Evolutionary conservation across 2,329 filamentous ascomycete species (phyloP).

Genomic region (Fusarium sp.): DNA sequence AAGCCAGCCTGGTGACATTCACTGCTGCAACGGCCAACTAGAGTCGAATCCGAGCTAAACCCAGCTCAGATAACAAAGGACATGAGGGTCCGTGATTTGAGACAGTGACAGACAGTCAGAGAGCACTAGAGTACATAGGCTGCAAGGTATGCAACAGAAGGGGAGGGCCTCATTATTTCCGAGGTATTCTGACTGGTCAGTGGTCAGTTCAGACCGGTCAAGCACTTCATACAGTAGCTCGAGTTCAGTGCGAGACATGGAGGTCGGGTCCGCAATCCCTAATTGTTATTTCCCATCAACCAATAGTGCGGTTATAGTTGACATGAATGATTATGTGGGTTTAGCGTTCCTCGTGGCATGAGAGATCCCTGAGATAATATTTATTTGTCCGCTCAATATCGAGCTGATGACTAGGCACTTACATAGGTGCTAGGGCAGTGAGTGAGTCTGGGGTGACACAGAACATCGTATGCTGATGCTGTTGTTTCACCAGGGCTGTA

Average conservation of each 20-base stretch:
- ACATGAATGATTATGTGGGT: not conserved
- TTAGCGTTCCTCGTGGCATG: slow-evolving; percentile 19
- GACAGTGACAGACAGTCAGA: slow-evolving; percentile 1
- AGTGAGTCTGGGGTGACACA: slow-evolving; percentile 6
- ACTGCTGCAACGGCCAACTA: not conserved
- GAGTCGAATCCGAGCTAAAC: not conserved
- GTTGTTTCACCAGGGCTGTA: slow-evolving; percentile 12
- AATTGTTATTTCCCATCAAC: not conserved
- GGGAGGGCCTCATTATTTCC: slow-evolving; percentile 20
- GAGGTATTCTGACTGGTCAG: not conserved
- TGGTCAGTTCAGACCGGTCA: slow-evolving; percentile 19
- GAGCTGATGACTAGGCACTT: not conserved
- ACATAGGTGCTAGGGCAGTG: not conserved
- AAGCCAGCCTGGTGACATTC: slow-evolving; percentile 3
- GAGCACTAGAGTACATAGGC: not conserved
- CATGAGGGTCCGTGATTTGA: slow-evolving; percentile 5
- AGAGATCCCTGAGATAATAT: slow-evolving; percentile 4
- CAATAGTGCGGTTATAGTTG: not conserved
- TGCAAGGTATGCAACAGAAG: slow-evolving; percentile 5
- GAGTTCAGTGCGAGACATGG: not conserved
- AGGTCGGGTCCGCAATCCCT: not conserved
- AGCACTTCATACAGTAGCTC: not conserved
- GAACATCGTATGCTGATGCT: slow-evolving; percentile 5
- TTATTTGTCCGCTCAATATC: not conserved
- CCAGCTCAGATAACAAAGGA: not conserved